Base-by-base conservation (phyloP, 805 yeast species). In the Starmerella lactis-condensi region DNA sequence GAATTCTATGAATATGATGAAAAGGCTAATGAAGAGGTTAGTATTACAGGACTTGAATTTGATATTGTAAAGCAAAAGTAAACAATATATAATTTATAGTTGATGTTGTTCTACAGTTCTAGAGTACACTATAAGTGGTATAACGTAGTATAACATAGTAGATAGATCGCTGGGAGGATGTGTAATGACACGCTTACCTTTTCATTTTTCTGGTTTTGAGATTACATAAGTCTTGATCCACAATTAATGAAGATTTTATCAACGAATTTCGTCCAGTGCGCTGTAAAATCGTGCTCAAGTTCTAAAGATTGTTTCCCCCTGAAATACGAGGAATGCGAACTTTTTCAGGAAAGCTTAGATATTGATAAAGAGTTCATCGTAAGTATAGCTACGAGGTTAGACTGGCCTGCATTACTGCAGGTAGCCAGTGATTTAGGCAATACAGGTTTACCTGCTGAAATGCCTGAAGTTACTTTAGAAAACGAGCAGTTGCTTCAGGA, bases 1-100 rank as follows among this genome's bases (percentile, higher is more conserved):
- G 96, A 89, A 49, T 83, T 93, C 83, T 89, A 73, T 49, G 98
- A 89, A 46, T 89, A 83, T 48, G 96, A 89, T 51, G 96, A 89
- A 34, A 67, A 71, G 41, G 72, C 75, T 6, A 67, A 69, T 9
- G 67, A 60, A 26, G 95, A 85, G 52, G 94, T 82, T 13, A 69
- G 83, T 15, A 65, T 89, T 11, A 70, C 76, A 1, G 83, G 78
- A 3, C 60, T 71, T n/a, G 48, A 54, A 26, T 83, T 89, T 75
- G 66, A 63, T 7, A 60, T 85, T 26, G 54, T 60, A 23, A 52
- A 52, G 31, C 26, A 36, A 3, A 40, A 47, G 31, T 37, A 27
- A 11, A 16, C 20, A 12, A 15, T 21, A 11, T n/a, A n/a, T 21
- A 21, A 21, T 17, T 9, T 13, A 11, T 14, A 5, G 14, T 12